phyloP scores from a whole-genome alignment of 2,329 filamentous ascomycete genomes.

The Sporothrix dimorphospora region DNA sequence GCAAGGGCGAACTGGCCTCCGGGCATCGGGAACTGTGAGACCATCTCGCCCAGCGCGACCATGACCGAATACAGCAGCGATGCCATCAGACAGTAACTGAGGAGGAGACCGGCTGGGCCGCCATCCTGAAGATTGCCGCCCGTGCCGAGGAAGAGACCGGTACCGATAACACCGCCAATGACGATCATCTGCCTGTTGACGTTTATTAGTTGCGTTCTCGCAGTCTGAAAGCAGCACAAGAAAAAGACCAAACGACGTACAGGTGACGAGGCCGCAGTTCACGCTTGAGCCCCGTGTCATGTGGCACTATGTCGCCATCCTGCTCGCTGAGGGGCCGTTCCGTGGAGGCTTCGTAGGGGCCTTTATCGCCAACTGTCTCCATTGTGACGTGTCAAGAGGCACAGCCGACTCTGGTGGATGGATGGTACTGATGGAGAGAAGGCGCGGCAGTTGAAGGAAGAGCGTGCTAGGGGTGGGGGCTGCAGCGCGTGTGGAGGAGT shows the following conservation, averaged over 20 bases:
- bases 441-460: neutral
- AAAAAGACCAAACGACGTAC: neutral
- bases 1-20: slow-evolving; percentile 21
- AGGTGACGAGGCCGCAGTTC: slow-evolving; percentile 11
- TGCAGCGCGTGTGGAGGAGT: no score
- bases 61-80: slow-evolving; percentile 24
- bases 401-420: no score
- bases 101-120: slow-evolving; percentile 24
- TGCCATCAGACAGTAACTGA: slow-evolving; percentile 20
- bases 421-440: no score
- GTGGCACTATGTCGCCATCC: neutral
- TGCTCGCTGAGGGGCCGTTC: neutral
- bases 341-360: neutral
- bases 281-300: neutral
- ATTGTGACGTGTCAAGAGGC: neutral
- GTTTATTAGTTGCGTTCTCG: no score
- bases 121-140: slow-evolving; percentile 23
- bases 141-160: slow-evolving; percentile 23
- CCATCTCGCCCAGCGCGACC: slow-evolving; percentile 26
- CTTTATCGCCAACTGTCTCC: neutral
- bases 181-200: slow-evolving; percentile 22
- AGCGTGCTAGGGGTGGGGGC: neutral
- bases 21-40: slow-evolving; percentile 1
- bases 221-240: no score
- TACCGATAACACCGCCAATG: slow-evolving; percentile 25